A percentile compares a stretch with the other conserved stretches of the same genome.
Conservation (phyloP, 1,284 basidiomycete genomes). For the Pseudozyma hubeiensis region DNA sequence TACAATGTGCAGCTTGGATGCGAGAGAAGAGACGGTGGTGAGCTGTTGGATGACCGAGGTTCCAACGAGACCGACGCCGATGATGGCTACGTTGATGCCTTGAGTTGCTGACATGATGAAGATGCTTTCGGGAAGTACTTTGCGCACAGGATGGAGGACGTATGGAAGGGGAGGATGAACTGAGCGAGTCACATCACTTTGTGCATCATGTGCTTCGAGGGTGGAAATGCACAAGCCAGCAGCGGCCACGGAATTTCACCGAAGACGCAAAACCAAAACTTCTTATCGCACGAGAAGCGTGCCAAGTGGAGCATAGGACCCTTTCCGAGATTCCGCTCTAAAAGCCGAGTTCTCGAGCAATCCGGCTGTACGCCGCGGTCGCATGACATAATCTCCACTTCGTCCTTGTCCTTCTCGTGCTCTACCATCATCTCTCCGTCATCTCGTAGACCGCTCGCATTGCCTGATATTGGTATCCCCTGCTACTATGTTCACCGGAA, state of each 20-base stretch:
- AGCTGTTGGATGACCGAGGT: slow-evolving; percentile 64
- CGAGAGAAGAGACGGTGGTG: slow-evolving; percentile 47
- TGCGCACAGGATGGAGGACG: not conserved
- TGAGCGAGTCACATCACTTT: slow-evolving; percentile 18
- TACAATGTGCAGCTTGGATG: slow-evolving; percentile 58
- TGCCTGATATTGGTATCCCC: not conserved
- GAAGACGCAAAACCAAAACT: slow-evolving; percentile 12
- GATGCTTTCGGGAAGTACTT: not conserved
- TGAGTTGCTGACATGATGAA: slow-evolving; percentile 34
- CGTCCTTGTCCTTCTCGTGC: not conserved
- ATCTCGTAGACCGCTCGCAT: not conserved
- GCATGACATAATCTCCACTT: slow-evolving; percentile 16
- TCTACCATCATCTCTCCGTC: not conserved
- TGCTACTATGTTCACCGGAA: slow-evolving; percentile 59
- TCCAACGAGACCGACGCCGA: slow-evolving; percentile 67
- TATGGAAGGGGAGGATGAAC: not conserved
- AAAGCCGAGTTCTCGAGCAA: slow-evolving; percentile 13
- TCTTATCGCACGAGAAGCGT: slow-evolving; percentile 36
- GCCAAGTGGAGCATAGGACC: slow-evolving; percentile 20
- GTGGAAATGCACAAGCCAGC: slow-evolving; percentile 24
- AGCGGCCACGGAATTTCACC: slow-evolving; percentile 14
- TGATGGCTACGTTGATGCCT: slow-evolving; percentile 64
- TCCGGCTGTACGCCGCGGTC: slow-evolving; percentile 30
- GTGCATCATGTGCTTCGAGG: slow-evolving; percentile 23
- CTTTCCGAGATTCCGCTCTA: slow-evolving; percentile 13